Evolutionary conservation across 345 rosid species (phyloP), one percentile per base, ranked within the genome.

Genomic region (Syzygium aqueum): DNA sequence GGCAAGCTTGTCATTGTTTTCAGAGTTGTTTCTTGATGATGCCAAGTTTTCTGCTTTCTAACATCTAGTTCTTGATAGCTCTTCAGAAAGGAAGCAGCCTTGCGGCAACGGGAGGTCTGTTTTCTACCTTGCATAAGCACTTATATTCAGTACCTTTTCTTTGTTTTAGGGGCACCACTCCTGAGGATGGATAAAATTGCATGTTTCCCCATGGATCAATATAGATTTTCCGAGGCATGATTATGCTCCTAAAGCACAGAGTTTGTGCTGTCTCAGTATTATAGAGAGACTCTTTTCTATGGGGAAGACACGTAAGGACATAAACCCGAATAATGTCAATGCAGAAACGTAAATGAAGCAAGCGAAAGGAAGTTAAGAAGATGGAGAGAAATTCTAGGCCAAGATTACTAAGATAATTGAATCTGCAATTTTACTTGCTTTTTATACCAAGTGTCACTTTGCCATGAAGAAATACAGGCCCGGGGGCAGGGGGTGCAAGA

Each of bases 91-190:
- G 99, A 96, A 91, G 98, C 97, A 88, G 96, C 96, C 86, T 89
- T 96, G 91, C 99, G 94, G 86, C 97, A 95, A 88, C 93, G 94
- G 91, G 99, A 97, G 99, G 99, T 97, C 65, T 84, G 95, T 90
- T 40, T 49, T 67, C 63, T 80, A 33, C 54, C 84, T 46, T n/a
- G 63, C 52, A 28, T 37, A 52, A 17, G 59, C 50, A 53, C 59
- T n/a, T 51, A 53, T 30, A 13, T 7, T 53, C 30, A 61, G 54
- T 33, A 84, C 54, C 40, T 84, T n/a, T 25, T 10, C 27, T 73
- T 73, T 37, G 49, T 33, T 33, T 73, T 73, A 37, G 49, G 49
- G 49, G 85, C 43, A 53, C n/a, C 15, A 3, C 63, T 37, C 65
- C 17, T 53, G 63, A 53, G 28, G 65, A 84, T 30, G 50, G 86